Base-by-base conservation (phyloP, 2,329 filamentous ascomycete species). In the Graphium sp. region DNA sequence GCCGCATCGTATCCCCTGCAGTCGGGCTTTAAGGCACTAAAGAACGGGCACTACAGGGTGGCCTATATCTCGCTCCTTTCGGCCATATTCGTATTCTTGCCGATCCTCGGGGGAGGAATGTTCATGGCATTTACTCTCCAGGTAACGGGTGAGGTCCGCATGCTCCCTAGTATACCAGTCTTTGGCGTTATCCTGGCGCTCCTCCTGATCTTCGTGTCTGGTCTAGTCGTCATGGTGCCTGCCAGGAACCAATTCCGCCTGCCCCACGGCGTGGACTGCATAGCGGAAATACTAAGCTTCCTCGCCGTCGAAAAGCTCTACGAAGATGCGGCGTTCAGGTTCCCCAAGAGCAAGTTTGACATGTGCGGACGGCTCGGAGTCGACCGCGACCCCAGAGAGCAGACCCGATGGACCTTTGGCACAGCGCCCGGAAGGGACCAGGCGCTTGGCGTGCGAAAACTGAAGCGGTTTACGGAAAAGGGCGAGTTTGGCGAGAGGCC, bases 221-320 rank as follows among this genome's bases (percentile, higher is more conserved):
- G 63, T 9, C 57, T 87, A 28, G 44, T 67, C 23, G 49, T 67
- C 5, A 53, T 82, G 32, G 53, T 78, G 39, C 76, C 76, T 1
- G 53, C 58, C 9, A 64, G 79, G 10, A 53, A 58, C 23, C 56
- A 62, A 22, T 69, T 74, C 38, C 58, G 74, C 23, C 63, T 92
- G 2, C 82, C 83, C 0, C 83, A 91, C 45, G 62, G 63, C 5
- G 72, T 80, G 22, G 67, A 63, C 34, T 81, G 67, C 26, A 60
- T 91, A 12, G 78, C 79, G 2, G 82, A 85, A 45, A 60, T 85
- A 14, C 65, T 91, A 39, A 76, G 72, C 43, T 85, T 87, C 46
- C 59, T 87, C 23, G 72, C 80, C 34, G 74, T 75, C 39, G 74
- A 74, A 24, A 74, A 76, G 15, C 56, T 91, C 12, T 56, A 81